Evolutionary conservation across 495 filamentous ascomycete genomes (phyloP).

Genomic region (Aspergillus haitiensis): DNA sequence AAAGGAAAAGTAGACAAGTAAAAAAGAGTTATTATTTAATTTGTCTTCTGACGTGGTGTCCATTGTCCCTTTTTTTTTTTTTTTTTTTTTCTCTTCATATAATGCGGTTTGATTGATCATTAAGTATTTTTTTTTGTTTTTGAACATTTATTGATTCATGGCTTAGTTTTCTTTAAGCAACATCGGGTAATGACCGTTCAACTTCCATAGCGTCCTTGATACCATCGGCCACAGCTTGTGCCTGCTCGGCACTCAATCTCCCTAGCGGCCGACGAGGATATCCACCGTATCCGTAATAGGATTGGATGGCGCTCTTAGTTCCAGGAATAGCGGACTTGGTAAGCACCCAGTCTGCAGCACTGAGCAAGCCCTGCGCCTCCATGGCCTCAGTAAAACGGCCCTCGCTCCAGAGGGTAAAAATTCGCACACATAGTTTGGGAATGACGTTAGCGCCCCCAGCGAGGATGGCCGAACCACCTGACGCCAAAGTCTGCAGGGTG

Average conservation of each 20-base stretch:
- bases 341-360: constrained; percentile 79
- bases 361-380: constrained; percentile 67
- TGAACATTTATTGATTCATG: too few relatives aligned
- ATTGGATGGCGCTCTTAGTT: constrained; percentile 81
- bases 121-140: not conserved
- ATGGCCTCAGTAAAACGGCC: constrained; percentile 74
- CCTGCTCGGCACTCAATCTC: constrained; percentile 54
- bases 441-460: constrained; percentile 86
- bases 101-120: too few relatives aligned
- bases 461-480: constrained; percentile 80
- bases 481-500: constrained; percentile 75
- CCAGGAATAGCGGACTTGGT: constrained; percentile 85
- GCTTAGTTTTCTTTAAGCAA: constrained; percentile 26
- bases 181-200: constrained; percentile 52
- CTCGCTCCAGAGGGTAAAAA: constrained; percentile 76
- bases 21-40: not conserved
- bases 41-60: too few relatives aligned
- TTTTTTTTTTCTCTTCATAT: too few relatives aligned
- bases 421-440: constrained; percentile 75
- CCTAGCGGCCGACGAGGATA: constrained; percentile 72
- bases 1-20: not conserved
- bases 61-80: too few relatives aligned
- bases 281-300: constrained; percentile 82
- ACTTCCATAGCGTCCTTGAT: constrained; percentile 72
- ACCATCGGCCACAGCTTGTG: constrained; percentile 57